Conservation (phyloP, 306 rosid genomes). For the Clitoria ternatea region DNA sequence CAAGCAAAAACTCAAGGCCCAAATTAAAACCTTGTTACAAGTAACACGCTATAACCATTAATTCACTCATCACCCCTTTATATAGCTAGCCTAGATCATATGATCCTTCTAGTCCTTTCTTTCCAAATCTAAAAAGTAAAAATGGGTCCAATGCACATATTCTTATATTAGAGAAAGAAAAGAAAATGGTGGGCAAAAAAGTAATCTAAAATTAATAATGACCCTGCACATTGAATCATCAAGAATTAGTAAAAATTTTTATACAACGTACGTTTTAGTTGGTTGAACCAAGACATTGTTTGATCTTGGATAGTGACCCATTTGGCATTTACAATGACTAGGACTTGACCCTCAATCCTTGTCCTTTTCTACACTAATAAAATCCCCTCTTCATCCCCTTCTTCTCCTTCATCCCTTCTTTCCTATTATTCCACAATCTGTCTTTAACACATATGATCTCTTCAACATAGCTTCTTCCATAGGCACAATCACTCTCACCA, state of each 20-base stretch:
- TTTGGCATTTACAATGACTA: slow-evolving; percentile 36
- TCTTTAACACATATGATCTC: neutral
- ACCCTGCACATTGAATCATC: slow-evolving; percentile 35
- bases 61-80: neutral
- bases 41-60: neutral
- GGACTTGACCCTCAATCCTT: slow-evolving; percentile 23
- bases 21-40: neutral
- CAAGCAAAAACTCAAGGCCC: neutral
- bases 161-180: neutral
- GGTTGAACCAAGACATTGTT: slow-evolving; percentile 41
- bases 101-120: slow-evolving; percentile 2
- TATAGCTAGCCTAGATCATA: neutral
- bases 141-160: slow-evolving; percentile 23
- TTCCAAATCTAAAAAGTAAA: neutral
- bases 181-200: slow-evolving; percentile 9
- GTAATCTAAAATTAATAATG: slow-evolving; percentile 12
- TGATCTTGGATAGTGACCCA: slow-evolving; percentile 29
- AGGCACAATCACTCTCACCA: neutral
- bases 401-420: neutral
- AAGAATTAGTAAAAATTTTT: neutral
- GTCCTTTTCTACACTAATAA: slow-evolving; percentile 29
- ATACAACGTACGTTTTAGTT: slow-evolving; percentile 31
- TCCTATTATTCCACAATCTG: neutral
- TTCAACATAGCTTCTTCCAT: neutral
- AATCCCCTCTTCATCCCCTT: neutral